These are phyloP conservation scores for Penicillium simplicissimum DNA, from an alignment of 495 filamentous ascomycete species.

Conservation along the genomic window DNA sequence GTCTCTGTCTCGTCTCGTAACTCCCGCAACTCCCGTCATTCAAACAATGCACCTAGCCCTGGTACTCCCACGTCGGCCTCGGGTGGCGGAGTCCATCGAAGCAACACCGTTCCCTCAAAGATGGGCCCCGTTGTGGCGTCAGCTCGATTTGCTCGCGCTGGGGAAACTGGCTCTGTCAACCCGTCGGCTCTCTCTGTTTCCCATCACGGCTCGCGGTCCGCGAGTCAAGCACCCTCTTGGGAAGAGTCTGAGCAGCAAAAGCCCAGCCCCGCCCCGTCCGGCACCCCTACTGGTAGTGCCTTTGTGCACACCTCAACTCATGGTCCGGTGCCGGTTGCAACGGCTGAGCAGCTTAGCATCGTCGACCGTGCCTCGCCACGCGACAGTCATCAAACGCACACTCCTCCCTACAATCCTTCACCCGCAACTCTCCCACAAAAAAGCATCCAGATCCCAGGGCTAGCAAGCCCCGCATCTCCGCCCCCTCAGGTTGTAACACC, in stretches of 20 bases:
- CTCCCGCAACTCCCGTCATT: conserved; percentile 68
- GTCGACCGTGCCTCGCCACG: conserved; percentile 47
- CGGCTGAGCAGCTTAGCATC: conserved; percentile 23
- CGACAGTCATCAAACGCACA: conserved; percentile 33
- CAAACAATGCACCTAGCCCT: conserved; percentile 68
- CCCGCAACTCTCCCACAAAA: background rate
- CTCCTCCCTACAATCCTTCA: background rate
- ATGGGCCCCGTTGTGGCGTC: conserved; percentile 71
- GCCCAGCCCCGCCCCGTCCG: conserved; percentile 5
- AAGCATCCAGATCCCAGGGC: background rate
- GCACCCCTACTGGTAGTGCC: conserved; percentile 17
- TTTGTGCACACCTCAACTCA: conserved; percentile 42
- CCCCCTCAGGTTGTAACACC: conserved; percentile 59
- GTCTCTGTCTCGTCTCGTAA: conserved; percentile 74
- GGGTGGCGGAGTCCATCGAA: conserved; percentile 74
- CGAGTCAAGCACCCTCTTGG: conserved; percentile 37
- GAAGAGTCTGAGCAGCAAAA: conserved; percentile 20
- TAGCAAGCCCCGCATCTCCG: conserved; percentile 28
- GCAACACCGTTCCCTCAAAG: conserved; percentile 95
- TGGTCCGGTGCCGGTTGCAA: conserved; percentile 32
- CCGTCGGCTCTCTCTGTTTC: conserved; percentile 35
- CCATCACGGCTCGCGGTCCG: conserved; percentile 35
- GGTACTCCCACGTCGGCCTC: conserved; percentile 63
- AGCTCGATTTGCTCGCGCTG: conserved; percentile 53
- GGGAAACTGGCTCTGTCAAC: conserved; percentile 34